A percentile compares a stretch with the other conserved stretches of the same genome.
Conservation (phyloP, 1,284 basidiomycete species). For the Malassezia dermatis region DNA sequence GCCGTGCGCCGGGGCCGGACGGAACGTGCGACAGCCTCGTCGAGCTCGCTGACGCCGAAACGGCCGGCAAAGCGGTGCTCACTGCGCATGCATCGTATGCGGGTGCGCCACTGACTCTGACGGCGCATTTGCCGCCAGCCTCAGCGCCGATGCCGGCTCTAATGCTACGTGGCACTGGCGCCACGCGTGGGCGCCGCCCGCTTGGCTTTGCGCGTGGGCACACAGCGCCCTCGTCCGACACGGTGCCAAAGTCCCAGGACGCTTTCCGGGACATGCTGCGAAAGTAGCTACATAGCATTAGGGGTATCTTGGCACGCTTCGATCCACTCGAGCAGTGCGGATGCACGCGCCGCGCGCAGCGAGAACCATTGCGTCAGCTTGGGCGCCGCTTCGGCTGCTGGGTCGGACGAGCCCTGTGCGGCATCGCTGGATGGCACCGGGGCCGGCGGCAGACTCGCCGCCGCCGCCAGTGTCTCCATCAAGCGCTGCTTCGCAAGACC, state of each 20-base stretch:
- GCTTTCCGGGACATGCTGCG: conserved; percentile 26
- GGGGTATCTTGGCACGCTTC: conserved; percentile 1
- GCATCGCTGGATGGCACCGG: background rate
- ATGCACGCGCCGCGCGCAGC: conserved; percentile 5
- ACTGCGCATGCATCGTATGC: conserved; percentile 1
- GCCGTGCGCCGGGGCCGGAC: conserved; percentile 13
- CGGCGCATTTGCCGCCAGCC: background rate
- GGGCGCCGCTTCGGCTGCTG: background rate
- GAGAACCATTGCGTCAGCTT: background rate
- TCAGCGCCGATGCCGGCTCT: background rate
- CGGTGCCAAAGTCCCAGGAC: conserved; percentile 22
- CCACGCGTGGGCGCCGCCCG: conserved; percentile 17
- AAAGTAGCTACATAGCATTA: background rate
- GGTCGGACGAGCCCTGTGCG: background rate
- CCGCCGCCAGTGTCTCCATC: background rate
- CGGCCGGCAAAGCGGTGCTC: conserved; percentile 26
- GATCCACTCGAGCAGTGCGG: conserved; percentile 5
- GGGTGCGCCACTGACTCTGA: conserved; percentile 2
- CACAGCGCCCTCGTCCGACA: background rate
- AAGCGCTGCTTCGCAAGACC: conserved; percentile 11
- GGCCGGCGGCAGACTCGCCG: background rate
- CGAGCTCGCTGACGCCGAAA: conserved; percentile 23
- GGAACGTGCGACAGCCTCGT: conserved; percentile 21
- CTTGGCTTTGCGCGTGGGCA: conserved; percentile 13
- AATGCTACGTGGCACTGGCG: conserved; percentile 16